phyloP scores from a whole-genome alignment of 257 asterid species.

The Primulina eburnea region DNA sequence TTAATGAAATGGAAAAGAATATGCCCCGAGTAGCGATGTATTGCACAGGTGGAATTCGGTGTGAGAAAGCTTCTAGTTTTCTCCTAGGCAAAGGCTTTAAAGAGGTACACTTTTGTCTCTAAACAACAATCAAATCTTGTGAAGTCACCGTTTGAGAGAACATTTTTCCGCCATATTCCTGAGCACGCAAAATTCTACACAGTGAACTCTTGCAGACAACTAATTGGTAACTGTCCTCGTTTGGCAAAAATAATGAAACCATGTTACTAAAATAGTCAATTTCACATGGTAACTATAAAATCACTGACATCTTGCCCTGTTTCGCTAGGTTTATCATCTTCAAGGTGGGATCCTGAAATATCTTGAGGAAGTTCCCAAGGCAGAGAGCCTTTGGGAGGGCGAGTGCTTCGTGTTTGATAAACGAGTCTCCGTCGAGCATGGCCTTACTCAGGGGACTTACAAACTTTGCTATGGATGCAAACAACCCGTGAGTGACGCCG shows the following conservation, averaged over 20 bases:
- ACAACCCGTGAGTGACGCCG: conserved; percentile 80
- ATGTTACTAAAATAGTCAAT: no score
- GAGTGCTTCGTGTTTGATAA: conserved; percentile 96
- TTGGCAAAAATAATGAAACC: no score
- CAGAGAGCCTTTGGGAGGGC: conserved; percentile 87
- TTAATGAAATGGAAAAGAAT: conserved; percentile 43
- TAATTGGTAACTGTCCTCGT: no score
- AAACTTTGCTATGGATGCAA: conserved; percentile 97
- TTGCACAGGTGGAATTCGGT: conserved; percentile 98
- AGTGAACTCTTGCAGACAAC: no score
- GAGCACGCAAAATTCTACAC: no score
- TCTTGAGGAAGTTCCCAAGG: conserved; percentile 84
- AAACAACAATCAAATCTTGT: no score
- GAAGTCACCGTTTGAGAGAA: conserved; percentile 34
- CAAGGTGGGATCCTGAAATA: conserved; percentile 93
- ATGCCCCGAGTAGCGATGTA: conserved; percentile 91
- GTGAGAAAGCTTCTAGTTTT: conserved; percentile 96
- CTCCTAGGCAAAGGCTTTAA: conserved; percentile 83
- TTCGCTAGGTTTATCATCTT: conserved; percentile 80
- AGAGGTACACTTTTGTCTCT: conserved; percentile 52
- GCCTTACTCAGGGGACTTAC: conserved; percentile 73
- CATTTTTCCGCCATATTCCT: not conserved
- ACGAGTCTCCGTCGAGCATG: conserved; percentile 94
- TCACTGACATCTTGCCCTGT: no score
- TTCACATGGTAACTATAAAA: no score